Percentiles rank a stretch among this genome's conserved stretches.
phyloP scores from a whole-genome alignment of 805 yeast species.

The Metschnikowia henanensis region DNA sequence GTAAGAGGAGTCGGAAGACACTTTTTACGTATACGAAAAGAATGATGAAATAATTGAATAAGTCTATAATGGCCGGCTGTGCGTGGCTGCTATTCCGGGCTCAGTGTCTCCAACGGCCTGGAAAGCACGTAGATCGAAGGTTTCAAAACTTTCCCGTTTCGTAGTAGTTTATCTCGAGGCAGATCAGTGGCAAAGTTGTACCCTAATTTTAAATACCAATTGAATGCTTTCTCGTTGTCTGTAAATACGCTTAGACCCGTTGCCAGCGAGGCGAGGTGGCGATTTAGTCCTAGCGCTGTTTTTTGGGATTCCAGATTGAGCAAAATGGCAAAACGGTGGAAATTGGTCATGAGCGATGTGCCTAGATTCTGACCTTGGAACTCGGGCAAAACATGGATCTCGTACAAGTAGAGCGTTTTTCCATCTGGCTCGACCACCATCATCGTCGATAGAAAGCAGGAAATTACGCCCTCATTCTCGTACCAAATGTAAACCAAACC shows the following conservation, averaged over 20 bases:
- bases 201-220: slow-evolving; percentile 44
- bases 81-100: neutral
- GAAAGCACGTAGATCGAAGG: slow-evolving; percentile 45
- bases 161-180: slow-evolving; percentile 42
- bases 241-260: slow-evolving; percentile 52
- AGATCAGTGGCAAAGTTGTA: slow-evolving; percentile 41
- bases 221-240: slow-evolving; percentile 40
- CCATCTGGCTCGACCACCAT: slow-evolving; percentile 38
- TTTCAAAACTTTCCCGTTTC: slow-evolving; percentile 39
- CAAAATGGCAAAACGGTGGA: slow-evolving; percentile 32
- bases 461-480: slow-evolving; percentile 4
- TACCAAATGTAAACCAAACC: slow-evolving; percentile 48
- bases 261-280: slow-evolving; percentile 22
- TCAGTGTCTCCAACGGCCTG: neutral
- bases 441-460: slow-evolving; percentile 49
- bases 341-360: slow-evolving; percentile 28
- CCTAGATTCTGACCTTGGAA: slow-evolving; percentile 43
- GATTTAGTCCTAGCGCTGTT: neutral
- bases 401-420: slow-evolving; percentile 50
- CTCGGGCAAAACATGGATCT: slow-evolving; percentile 46
- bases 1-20: neutral
- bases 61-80: no score
- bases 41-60: no score
- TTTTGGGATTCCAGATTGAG: slow-evolving; percentile 8
- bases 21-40: no score